Conservation (phyloP, 179 eudicot species). For the Carnegiea gigantea region DNA sequence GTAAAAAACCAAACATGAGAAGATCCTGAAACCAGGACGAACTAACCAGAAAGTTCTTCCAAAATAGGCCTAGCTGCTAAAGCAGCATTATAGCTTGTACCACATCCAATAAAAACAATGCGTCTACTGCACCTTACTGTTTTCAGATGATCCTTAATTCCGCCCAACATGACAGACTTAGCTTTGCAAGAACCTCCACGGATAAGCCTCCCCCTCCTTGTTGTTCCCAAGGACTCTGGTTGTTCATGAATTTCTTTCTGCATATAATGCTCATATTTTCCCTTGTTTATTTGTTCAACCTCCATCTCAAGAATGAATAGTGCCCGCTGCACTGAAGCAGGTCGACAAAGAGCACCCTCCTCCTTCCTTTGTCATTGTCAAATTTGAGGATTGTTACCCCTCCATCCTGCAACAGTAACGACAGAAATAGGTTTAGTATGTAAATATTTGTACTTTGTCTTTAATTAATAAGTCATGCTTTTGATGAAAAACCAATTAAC, state of each 20-base stretch:
- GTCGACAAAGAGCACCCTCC: conserved; percentile 55
- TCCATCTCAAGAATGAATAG: conserved; percentile 96
- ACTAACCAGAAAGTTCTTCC: conserved; percentile 95
- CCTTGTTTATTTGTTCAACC: conserved; percentile 98
- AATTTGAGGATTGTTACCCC: conserved; percentile 78
- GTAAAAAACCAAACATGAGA: not conserved
- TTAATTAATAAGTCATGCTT: not conserved
- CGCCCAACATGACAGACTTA: conserved; percentile 87
- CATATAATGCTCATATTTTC: conserved; percentile 93
- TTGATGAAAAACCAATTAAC: not conserved
- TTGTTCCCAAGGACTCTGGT: conserved; percentile 84
- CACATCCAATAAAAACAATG: conserved; percentile 93
- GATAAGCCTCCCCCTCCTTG: conserved; percentile 94
- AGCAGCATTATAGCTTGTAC: conserved; percentile 96
- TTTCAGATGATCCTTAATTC: conserved; percentile 89
- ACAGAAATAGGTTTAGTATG: not conserved
- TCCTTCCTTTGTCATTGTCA: conserved; percentile 63
- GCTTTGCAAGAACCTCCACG: conserved; percentile 90
- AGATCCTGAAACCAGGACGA: conserved; percentile 13
- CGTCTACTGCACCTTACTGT: conserved; percentile 96
- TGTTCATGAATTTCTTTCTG: conserved; percentile 98
- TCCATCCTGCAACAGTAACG: conserved; percentile 65
- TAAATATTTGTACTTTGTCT: not conserved
- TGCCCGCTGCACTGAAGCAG: conserved; percentile 92
- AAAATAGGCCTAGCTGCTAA: conserved; percentile 81